Evolutionary conservation across 805 yeast genomes (phyloP), one percentile per base, ranked within the genome.

Genomic region (Saccharomyces paradoxus): DNA sequence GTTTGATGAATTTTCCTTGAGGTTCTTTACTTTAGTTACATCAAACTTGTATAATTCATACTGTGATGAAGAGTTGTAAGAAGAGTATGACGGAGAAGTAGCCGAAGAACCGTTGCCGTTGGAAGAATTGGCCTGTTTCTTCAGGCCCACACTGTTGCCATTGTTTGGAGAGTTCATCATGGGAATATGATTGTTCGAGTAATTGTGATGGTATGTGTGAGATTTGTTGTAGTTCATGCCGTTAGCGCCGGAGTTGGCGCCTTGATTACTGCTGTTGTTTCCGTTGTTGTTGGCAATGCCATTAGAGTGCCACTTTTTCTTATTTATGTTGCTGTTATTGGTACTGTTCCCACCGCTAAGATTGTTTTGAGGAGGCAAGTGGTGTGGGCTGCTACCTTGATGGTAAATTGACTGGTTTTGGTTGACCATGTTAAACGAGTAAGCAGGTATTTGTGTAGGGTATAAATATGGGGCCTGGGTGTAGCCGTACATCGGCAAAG

Each of bases 401-500:
- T 63, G 66, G 49, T 65, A 66, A 56, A 64, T 56, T 62, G 64
- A 59, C 52, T 62, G 66, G 41, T 55, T 60, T 50, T 64, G 70
- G 46, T 62, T 66, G 64, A 68, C 63, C 68, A 66, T 60, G 51
- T 58, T 64, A 49, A 60, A 61, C 28, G 61, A 63, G 46, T 66
- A 63, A 30, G 57, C 62, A 7, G 66, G 66, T 17, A 60, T 56
- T 53, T 65, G 70, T 21, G 66, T 63, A 5, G 63, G 56, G 26
- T 66, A 63, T 59, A 65, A 55, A 49, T 65, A 65, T 3, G 67
- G 68, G 10, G 58, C 53, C 50, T 66, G 69, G 10, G 67, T 65
- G 50, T 64, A 63, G 22, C 60, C 62, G 49, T 66, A 66, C 53
- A 68, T 66, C 26, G 68, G 71, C 37, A 66, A 60, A 1, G 67